Base-by-base conservation (phyloP, 2,329 filamentous ascomycete species). In the Plenodomus biglobosus region DNA sequence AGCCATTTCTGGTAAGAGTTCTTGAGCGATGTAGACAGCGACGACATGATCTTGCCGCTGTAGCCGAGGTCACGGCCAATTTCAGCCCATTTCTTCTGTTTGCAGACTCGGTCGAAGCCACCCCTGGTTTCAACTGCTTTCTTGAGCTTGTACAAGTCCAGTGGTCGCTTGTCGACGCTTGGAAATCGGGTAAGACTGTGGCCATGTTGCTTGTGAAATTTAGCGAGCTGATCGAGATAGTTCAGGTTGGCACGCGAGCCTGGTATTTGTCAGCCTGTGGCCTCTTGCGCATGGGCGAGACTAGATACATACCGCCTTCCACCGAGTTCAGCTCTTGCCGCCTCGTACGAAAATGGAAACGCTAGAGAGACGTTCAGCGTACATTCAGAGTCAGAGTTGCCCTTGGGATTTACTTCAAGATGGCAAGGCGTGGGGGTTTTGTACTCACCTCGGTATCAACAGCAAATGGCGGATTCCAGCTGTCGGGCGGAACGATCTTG, bases 11-110 rank as follows among this genome's bases (percentile, higher is more conserved):
- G 91, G 64, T 95, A 99, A 0, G 94, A 97, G 72, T 99, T 99
- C 72, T 97, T 99, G 36, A 99, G 81, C 4, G 94, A 97, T 0
- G 94, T 99, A 5, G 94, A 99, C 39, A 99, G 77, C 8, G 94
- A 97, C 2, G 92, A 97, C 94, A 99, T 99, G 55, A 99, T 99
- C 77, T 99, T 99, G 68, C 94, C 94, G 68, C 92, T 97, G 74
- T 99, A 99, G 45, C 94, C 94, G 40, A 99, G 77, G 69, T 97
- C 94, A 65, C 94, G 85, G 27, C 94, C 94, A 61, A 99, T 97
- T 72, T 99, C 94, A 15, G 94, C 94, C 94, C 94, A 99, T 76
- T 97, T 97, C 76, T 99, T 99, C 46, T 87, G 81, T 73, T 96
- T 96, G 80, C 94, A 99, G 38, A 99, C 94, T 66, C 89, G 89